Evolutionary conservation across 1,284 basidiomycete species (phyloP).

Genomic region (Malassezia yamatoensis): DNA sequence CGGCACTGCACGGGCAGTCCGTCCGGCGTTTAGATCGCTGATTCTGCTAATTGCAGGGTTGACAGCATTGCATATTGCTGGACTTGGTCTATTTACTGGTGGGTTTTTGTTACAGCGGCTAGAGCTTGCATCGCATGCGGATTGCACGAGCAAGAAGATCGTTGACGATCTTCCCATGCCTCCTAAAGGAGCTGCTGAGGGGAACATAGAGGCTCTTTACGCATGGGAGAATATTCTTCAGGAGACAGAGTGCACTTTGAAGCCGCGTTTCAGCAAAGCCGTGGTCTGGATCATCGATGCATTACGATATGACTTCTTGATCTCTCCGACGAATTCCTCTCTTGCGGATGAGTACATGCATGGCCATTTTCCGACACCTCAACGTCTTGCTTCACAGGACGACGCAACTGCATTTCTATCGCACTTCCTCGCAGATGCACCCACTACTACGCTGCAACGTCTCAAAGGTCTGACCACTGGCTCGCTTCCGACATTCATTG

Average conservation of each 20-base stretch:
- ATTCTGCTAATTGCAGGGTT: conserved; percentile 23
- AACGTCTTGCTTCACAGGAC: conserved; percentile 57
- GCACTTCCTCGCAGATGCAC: conserved; percentile 83
- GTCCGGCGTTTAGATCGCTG: conserved; percentile 22
- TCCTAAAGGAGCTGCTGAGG: conserved; percentile 9
- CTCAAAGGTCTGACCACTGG: conserved; percentile 93
- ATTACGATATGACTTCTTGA: conserved; percentile 85
- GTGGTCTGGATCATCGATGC: conserved; percentile 84
- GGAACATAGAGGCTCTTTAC: conserved; percentile 16
- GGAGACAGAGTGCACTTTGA: conserved; percentile 31
- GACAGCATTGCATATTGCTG: conserved; percentile 24
- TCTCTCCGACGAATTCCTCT: conserved; percentile 56
- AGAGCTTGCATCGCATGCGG: conserved; percentile 23
- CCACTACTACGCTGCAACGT: conserved; percentile 87
- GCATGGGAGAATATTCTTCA: conserved; percentile 25
- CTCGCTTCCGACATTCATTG: conserved; percentile 88
- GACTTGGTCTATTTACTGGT: conserved; percentile 35
- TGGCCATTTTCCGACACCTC: conserved; percentile 68
- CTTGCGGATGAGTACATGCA: conserved; percentile 62
- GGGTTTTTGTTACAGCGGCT: conserved; percentile 41
- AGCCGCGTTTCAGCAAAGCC: conserved; percentile 51
- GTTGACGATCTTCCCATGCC: conserved; percentile 16
- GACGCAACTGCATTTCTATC: conserved; percentile 72
- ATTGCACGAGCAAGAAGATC: conserved; percentile 1
- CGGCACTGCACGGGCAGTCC: not conserved